Conservation (phyloP, 75 land plant species). For the Gnetum montanum region DNA sequence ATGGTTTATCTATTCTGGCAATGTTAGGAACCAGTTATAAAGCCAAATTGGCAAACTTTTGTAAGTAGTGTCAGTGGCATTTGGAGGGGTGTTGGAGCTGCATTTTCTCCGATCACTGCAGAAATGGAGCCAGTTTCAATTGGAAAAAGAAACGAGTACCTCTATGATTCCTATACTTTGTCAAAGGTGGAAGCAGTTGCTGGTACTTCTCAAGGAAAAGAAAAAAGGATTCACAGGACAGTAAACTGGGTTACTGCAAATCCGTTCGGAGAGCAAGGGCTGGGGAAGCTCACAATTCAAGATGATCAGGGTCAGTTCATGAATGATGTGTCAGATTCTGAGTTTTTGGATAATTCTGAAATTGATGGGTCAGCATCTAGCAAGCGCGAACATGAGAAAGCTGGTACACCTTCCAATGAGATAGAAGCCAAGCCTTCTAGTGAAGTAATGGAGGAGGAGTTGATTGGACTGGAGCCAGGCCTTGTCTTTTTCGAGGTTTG, state of each 20-base stretch:
- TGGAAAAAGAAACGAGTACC: slow-evolving; percentile 52
- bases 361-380: not conserved
- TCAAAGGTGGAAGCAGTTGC: slow-evolving; percentile 36
- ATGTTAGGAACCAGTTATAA: slow-evolving; percentile 85
- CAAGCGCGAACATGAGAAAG: not conserved
- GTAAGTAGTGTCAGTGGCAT: slow-evolving; percentile 80
- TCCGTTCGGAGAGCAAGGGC: slow-evolving; percentile 56
- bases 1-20: not conserved
- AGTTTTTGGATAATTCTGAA: no score
- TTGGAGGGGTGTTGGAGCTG: slow-evolving; percentile 97
- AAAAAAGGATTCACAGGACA: slow-evolving; percentile 39
- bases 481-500: slow-evolving; percentile 93
- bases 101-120: slow-evolving; percentile 86
- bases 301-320: not conserved
- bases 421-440: slow-evolving; percentile 26
- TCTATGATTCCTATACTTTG: slow-evolving; percentile 78
- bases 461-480: slow-evolving; percentile 76
- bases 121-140: slow-evolving; percentile 91
- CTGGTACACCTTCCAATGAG: slow-evolving; percentile 32
- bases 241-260: slow-evolving; percentile 74
- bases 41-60: slow-evolving; percentile 83
- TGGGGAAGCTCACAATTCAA: slow-evolving; percentile 13
- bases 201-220: slow-evolving; percentile 8
- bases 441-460: slow-evolving; percentile 89
- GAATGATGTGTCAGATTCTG: no score